A percentile compares a stretch with the other conserved stretches of the same genome.
Evolutionary conservation across 352 stramenopile genomes (phyloP).

Genomic region (Pelagophyceae sp.): DNA sequence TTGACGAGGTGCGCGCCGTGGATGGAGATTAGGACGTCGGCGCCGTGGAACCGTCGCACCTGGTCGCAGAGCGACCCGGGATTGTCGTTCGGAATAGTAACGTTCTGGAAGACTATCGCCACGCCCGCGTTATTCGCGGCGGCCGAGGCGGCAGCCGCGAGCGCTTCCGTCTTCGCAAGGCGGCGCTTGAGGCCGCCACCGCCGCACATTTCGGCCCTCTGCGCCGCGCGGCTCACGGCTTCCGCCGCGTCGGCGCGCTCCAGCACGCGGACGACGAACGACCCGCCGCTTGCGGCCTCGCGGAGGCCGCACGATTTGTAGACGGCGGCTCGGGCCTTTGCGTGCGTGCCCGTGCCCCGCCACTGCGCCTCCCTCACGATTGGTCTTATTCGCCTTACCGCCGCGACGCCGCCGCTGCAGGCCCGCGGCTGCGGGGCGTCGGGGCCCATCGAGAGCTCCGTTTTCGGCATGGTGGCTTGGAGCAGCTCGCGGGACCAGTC

Average conservation of each 20-base stretch:
- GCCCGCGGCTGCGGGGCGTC: background rate
- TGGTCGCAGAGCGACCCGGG: background rate
- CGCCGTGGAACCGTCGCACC: background rate
- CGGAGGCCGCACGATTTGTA: background rate
- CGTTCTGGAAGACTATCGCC: background rate
- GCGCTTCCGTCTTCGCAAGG: too few relatives aligned
- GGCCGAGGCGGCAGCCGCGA: background rate
- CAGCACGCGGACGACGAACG: background rate
- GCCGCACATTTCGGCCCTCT: background rate
- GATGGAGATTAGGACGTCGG: conserved; percentile 1
- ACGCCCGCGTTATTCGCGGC: background rate
- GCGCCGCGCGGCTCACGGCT: background rate
- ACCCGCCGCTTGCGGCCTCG: too few relatives aligned
- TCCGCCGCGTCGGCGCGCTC: background rate
- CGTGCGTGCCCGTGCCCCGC: background rate
- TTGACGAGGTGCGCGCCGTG: conserved; percentile 14
- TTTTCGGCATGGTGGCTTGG: background rate
- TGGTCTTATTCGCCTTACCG: too few relatives aligned
- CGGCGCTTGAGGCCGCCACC: background rate
- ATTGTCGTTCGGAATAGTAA: background rate
- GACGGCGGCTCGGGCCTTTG: background rate
- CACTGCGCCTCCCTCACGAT: too few relatives aligned
- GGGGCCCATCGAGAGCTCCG: background rate
- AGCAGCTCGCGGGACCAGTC: background rate
- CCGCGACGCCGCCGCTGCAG: background rate